A percentile compares a stretch with the other conserved stretches of the same genome.
phyloP scores from a whole-genome alignment of 2,329 filamentous ascomycete species.

The Scedosporium minutisporum region DNA sequence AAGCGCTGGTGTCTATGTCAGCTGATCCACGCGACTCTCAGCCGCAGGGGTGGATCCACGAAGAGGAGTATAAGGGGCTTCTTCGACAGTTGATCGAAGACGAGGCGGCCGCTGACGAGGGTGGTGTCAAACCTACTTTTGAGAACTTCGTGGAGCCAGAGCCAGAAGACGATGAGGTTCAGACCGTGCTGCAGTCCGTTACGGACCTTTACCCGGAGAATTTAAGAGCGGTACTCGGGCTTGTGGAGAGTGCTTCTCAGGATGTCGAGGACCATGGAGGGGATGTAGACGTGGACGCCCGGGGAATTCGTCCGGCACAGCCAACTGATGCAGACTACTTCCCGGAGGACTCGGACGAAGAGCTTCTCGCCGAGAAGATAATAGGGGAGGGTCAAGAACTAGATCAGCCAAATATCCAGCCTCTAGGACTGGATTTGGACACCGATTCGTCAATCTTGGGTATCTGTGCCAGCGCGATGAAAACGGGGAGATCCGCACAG shows the following conservation, averaged over 20 bases:
- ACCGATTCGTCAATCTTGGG: slow-evolving; percentile 18
- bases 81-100: slow-evolving; percentile 52
- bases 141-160: slow-evolving; percentile 52
- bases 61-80: slow-evolving; percentile 67
- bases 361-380: slow-evolving; percentile 20
- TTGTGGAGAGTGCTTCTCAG: slow-evolving; percentile 15
- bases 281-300: slow-evolving; percentile 57
- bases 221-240: slow-evolving; percentile 38
- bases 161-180: slow-evolving; percentile 49
- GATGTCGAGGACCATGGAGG: slow-evolving; percentile 20
- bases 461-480: slow-evolving; percentile 32
- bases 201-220: slow-evolving; percentile 75
- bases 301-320: slow-evolving; percentile 37
- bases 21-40: slow-evolving; percentile 65
- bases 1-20: slow-evolving; percentile 81
- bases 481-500: slow-evolving; percentile 22
- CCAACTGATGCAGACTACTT: slow-evolving; percentile 38
- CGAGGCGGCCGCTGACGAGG: slow-evolving; percentile 45
- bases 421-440: not conserved
- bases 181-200: slow-evolving; percentile 72
- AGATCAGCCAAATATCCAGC: not conserved
- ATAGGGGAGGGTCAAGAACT: not conserved
- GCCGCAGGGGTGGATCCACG: slow-evolving; percentile 83
- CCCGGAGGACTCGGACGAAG: slow-evolving; percentile 44
- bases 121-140: slow-evolving; percentile 40